Evolutionary conservation across 257 asterid genomes (phyloP).

Genomic region (Coffea canephora): DNA sequence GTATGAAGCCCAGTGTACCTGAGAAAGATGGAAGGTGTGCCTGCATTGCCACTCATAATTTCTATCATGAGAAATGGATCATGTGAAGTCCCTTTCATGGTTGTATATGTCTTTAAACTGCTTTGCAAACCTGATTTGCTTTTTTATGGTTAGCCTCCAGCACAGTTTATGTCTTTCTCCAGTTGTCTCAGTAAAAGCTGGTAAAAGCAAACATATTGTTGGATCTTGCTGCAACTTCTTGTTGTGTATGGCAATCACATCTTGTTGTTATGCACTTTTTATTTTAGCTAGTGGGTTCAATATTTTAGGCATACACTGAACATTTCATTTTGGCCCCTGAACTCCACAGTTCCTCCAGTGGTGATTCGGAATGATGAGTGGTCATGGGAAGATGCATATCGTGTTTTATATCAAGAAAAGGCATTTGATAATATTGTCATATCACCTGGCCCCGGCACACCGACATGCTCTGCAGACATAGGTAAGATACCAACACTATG

Average conservation of each 20-base stretch:
- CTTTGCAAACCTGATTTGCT: neutral
- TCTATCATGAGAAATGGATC: neutral
- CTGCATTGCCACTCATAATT: neutral
- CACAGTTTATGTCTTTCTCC: neutral
- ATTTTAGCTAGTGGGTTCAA: neutral
- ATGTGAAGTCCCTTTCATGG: neutral
- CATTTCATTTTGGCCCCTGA: neutral
- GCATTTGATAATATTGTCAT: slow-evolving; percentile 91
- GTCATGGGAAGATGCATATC: slow-evolving; percentile 84
- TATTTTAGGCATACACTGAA: neutral
- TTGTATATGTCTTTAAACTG: neutral
- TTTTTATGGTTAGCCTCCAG: neutral
- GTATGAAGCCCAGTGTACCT: neutral
- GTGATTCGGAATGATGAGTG: slow-evolving; percentile 90
- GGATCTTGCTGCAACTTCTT: neutral
- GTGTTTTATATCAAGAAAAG: slow-evolving; percentile 67
- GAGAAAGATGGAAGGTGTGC: neutral
- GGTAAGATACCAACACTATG: slow-evolving; percentile 37
- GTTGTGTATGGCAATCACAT: neutral
- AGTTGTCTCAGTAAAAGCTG: neutral
- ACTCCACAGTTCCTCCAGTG: slow-evolving; percentile 76
- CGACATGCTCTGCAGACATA: slow-evolving; percentile 79
- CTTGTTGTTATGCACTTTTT: neutral
- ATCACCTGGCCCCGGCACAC: slow-evolving; percentile 99
- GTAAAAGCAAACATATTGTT: neutral